Percentiles rank a stretch among this genome's conserved stretches.
Conservation (phyloP, 176 grass and related monocot species). For the Oryza longistaminata region DNA sequence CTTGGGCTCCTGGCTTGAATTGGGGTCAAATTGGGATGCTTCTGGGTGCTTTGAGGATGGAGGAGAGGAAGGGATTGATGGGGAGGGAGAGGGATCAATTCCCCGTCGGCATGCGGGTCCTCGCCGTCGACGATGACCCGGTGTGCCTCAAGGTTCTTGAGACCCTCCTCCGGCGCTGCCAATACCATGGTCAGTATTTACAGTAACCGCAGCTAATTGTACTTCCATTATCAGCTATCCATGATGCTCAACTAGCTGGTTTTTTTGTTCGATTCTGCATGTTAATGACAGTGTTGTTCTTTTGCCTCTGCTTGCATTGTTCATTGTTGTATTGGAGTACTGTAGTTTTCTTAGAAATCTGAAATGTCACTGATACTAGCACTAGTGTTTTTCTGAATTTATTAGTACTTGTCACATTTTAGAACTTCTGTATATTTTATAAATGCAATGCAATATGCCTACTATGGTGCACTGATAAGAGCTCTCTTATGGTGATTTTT, state of each 20-base stretch:
- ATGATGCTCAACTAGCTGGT: not conserved
- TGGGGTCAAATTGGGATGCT: constrained; percentile 13
- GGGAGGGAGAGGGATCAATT: constrained; percentile 50
- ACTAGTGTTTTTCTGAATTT: not conserved
- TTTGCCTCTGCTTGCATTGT: not conserved
- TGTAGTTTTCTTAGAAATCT: not conserved
- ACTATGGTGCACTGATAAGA: constrained; percentile 24
- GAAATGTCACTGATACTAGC: not conserved
- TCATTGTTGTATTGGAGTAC: not conserved
- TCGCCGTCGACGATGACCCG: constrained; percentile 75
- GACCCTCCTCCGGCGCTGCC: constrained; percentile 49
- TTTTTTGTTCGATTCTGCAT: constrained; percentile 13
- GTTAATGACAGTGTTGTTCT: not conserved
- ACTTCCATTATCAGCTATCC: not conserved
- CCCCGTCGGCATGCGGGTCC: constrained; percentile 79
- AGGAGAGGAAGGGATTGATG: constrained; percentile 36
- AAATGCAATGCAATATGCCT: not conserved
- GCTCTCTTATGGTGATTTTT: constrained; percentile 10
- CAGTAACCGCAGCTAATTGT: not conserved
- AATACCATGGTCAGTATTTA: constrained; percentile 42
- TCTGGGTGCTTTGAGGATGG: constrained; percentile 25
- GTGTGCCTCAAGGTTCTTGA: constrained; percentile 72
- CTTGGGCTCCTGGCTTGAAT: not conserved
- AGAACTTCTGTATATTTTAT: not conserved
- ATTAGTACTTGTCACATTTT: not conserved